Conservation (phyloP, 2,329 filamentous ascomycete genomes). For the Monilinia aucupariae region DNA sequence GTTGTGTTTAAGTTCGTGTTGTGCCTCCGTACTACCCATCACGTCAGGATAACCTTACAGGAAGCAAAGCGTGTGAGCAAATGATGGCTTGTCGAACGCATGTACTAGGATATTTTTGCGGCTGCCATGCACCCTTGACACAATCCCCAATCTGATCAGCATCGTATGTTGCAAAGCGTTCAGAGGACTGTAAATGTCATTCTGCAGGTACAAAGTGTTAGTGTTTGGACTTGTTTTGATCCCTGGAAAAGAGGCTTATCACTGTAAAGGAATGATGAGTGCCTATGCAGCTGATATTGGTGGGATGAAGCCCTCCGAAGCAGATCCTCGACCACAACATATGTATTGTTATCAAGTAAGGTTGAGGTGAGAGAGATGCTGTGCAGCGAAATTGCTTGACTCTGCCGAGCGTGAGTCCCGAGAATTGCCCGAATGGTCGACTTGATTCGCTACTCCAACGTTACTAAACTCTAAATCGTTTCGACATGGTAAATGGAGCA, state of each 20-base stretch:
- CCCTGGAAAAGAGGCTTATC: not conserved
- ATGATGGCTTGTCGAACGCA: not conserved
- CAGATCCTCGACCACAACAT: too few species aligned
- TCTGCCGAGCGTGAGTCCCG: not conserved
- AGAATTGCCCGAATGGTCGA: not conserved
- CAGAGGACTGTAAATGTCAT: not conserved
- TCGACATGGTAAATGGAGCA: too few species aligned
- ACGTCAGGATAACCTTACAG: too few species aligned
- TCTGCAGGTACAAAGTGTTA: slow-evolving; percentile 6
- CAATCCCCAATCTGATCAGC: not conserved
- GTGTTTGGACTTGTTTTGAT: not conserved
- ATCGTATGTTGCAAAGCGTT: not conserved
- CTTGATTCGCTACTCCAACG: too few species aligned
- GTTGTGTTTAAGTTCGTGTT: not conserved
- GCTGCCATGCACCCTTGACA: not conserved
- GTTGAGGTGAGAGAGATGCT: too few species aligned
- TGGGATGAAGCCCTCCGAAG: too few species aligned
- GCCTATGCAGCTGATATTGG: too few species aligned
- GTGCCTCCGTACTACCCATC: not conserved
- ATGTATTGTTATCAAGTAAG: too few species aligned
- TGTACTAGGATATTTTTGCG: not conserved
- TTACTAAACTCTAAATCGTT: not conserved
- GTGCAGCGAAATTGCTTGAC: too few species aligned
- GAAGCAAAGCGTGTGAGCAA: slow-evolving; percentile 1
- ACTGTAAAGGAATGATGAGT: too few species aligned